Conservation (phyloP, 345 rosid genomes). For the Tarenaya hassleriana region DNA sequence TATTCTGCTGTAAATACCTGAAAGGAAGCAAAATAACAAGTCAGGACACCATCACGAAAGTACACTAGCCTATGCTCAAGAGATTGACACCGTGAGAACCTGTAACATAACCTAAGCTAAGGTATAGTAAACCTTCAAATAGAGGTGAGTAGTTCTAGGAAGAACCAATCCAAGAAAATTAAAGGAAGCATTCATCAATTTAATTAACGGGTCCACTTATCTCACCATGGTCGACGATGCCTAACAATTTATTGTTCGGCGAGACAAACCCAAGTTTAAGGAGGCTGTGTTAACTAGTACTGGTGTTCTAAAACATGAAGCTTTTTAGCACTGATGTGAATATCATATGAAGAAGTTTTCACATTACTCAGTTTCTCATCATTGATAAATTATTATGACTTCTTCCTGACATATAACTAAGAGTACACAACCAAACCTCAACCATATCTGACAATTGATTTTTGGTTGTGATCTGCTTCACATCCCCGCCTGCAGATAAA, state of each 20-base stretch:
- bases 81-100: not conserved
- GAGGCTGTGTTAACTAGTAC: not conserved
- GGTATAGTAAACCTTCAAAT: not conserved
- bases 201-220: not conserved
- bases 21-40: constrained; percentile 11
- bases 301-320: not conserved
- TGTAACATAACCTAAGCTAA: not conserved
- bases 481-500: constrained; percentile 90
- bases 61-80: constrained; percentile 4
- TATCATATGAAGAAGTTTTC: too few relatives aligned
- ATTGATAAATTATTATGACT: not conserved
- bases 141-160: not conserved
- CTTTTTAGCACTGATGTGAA: not conserved
- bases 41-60: constrained; percentile 13
- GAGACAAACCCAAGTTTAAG: not conserved
- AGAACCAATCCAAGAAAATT: not conserved
- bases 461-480: constrained; percentile 65
- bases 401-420: constrained; percentile 9
- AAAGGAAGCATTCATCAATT: constrained; percentile 1
- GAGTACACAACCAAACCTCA: constrained; percentile 57
- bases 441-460: constrained; percentile 70
- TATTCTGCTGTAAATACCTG: constrained; percentile 90
- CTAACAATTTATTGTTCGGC: constrained; percentile 7
- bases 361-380: too few relatives aligned
- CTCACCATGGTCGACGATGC: not conserved